phyloP scores from a whole-genome alignment of 192 early-diverging fungal species.

The Thoreauomyces humboldtii region DNA sequence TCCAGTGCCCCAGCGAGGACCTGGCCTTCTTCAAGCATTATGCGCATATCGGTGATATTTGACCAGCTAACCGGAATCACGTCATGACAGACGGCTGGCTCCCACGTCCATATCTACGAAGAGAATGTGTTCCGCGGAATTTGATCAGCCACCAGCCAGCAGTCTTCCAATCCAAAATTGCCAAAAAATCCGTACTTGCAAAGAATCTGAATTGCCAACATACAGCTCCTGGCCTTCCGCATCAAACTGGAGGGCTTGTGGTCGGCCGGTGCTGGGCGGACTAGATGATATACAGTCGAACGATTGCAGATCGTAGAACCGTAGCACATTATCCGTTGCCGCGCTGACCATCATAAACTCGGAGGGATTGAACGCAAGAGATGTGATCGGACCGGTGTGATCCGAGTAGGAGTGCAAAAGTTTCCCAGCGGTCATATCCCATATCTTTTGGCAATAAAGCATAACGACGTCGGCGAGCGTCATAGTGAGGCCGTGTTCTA shows the following conservation, averaged over 20 bases:
- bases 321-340: slow-evolving; percentile 38
- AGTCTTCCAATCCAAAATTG: no score
- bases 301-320: slow-evolving; percentile 55
- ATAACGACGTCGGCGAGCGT: no score
- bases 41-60: slow-evolving; percentile 44
- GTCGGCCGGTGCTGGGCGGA: slow-evolving; percentile 2
- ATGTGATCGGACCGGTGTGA: slow-evolving; percentile 34
- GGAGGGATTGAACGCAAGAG: slow-evolving; percentile 54
- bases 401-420: slow-evolving; percentile 43
- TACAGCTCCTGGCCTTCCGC: slow-evolving; percentile 44
- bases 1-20: slow-evolving; percentile 44
- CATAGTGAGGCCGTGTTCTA: no score
- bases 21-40: slow-evolving; percentile 40
- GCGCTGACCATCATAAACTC: slow-evolving; percentile 55
- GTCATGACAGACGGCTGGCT: slow-evolving; percentile 41
- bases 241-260: slow-evolving; percentile 42
- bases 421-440: slow-evolving; percentile 62
- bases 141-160: no score
- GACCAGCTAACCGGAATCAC: slow-evolving; percentile 39
- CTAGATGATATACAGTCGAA: slow-evolving; percentile 47
- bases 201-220: slow-evolving; percentile 36
- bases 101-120: slow-evolving; percentile 49
- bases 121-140: no score
- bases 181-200: slow-evolving; percentile 39
- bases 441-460: slow-evolving; percentile 33